These are phyloP conservation scores for Leccinum boreale DNA, from an alignment of 768 basidiomycete genomes.

Conservation along the genomic window DNA sequence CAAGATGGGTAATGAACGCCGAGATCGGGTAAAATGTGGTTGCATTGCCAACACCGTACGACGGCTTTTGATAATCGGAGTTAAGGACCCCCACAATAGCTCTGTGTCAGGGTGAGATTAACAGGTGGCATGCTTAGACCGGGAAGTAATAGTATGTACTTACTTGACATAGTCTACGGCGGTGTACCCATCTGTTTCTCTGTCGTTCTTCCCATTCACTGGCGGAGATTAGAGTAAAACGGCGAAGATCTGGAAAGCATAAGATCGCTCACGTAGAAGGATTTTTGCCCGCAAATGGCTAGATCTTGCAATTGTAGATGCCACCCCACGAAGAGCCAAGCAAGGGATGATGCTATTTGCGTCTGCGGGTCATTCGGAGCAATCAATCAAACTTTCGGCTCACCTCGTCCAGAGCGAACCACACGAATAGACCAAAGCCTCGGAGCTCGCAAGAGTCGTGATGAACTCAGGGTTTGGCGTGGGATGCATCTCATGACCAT, in stretches of 20 bases:
- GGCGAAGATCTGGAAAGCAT: neutral
- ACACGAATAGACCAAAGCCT: slow-evolving; percentile 85
- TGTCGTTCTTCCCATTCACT: slow-evolving; percentile 89
- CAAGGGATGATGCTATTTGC: slow-evolving; percentile 80
- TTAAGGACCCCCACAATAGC: slow-evolving; percentile 72
- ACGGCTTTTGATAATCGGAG: slow-evolving; percentile 45
- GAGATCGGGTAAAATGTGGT: slow-evolving; percentile 68
- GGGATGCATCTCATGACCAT: slow-evolving; percentile 90
- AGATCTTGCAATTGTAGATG: slow-evolving; percentile 72
- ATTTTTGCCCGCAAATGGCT: slow-evolving; percentile 72
- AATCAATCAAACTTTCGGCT: slow-evolving; percentile 12
- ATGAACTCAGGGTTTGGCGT: slow-evolving; percentile 82
- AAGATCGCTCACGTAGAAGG: slow-evolving; percentile 62
- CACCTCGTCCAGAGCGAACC: slow-evolving; percentile 94
- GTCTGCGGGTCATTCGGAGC: slow-evolving; percentile 3
- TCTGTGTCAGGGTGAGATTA: slow-evolving; percentile 34
- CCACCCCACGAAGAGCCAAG: slow-evolving; percentile 79
- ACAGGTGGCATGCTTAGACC: slow-evolving; percentile 1
- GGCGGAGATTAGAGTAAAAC: slow-evolving; percentile 6
- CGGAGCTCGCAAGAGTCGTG: slow-evolving; percentile 52
- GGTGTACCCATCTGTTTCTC: slow-evolving; percentile 84
- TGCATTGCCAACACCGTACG: slow-evolving; percentile 56
- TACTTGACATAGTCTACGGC: slow-evolving; percentile 83
- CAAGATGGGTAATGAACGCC: slow-evolving; percentile 82
- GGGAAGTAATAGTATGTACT: slow-evolving; percentile 14